Evolutionary conservation across 495 filamentous ascomycete genomes (phyloP).

Genomic region (Daldinia bambusicola): DNA sequence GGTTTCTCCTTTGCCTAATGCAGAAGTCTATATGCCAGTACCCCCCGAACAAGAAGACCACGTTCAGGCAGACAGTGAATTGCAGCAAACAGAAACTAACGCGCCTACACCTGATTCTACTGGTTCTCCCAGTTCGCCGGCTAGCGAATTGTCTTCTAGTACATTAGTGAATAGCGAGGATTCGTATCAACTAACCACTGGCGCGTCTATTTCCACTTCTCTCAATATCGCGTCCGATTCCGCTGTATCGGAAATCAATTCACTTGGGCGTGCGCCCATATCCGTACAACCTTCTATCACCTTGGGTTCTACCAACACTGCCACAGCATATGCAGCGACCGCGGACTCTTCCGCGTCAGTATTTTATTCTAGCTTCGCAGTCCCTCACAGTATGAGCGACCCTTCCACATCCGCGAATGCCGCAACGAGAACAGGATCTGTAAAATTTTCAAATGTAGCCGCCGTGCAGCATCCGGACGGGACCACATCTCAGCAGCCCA

Average conservation of each 20-base stretch:
- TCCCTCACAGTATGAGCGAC: not conserved
- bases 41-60: not conserved
- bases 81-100: not conserved
- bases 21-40: not conserved
- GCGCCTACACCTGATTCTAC: not conserved
- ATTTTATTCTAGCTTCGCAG: not conserved
- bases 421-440: not conserved
- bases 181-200: not conserved
- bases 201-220: not conserved
- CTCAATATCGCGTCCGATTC: not conserved
- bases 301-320: not conserved
- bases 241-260: not conserved
- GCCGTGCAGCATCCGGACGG: constrained; percentile 15
- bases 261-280: not conserved
- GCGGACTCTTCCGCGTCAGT: not conserved
- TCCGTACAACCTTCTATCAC: not conserved
- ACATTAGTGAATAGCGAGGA: constrained; percentile 3
- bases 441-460: constrained; percentile 9
- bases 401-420: not conserved
- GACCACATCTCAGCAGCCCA: constrained; percentile 10
- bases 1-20: not conserved
- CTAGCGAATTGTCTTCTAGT: constrained; percentile 4
- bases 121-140: not conserved
- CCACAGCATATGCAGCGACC: not conserved
- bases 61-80: not conserved